Percentiles rank a stretch among this genome's conserved stretches.
Evolutionary conservation across 2,329 filamentous ascomycete genomes (phyloP).

Genomic region (Fusarium mexicanum): DNA sequence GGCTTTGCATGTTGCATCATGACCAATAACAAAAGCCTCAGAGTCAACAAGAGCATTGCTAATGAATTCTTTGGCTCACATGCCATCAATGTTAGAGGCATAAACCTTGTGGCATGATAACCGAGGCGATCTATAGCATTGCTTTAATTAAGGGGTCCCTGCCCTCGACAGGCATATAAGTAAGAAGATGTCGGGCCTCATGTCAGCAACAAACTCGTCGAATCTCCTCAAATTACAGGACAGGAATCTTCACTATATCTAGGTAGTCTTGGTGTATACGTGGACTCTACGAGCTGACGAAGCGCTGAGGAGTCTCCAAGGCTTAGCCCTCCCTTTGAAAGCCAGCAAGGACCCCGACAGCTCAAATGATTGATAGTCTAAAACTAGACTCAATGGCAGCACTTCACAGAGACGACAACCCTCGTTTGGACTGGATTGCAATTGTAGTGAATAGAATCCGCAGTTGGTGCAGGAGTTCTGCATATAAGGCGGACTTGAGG

Average conservation of each 20-base stretch:
- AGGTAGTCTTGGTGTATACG: not conserved
- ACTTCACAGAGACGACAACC: not conserved
- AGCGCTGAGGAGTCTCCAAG: not conserved
- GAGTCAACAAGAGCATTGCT: not conserved
- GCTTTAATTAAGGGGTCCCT: not conserved
- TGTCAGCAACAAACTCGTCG: not conserved
- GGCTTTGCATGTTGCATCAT: not conserved
- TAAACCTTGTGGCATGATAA: not conserved
- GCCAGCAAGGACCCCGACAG: not conserved
- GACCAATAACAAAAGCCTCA: not conserved
- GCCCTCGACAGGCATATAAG: not conserved
- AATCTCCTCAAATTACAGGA: not conserved
- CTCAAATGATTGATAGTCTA: not conserved
- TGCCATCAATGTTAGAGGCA: not conserved
- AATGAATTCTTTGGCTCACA: not conserved
- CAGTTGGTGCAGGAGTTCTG: not conserved
- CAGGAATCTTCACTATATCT: not conserved
- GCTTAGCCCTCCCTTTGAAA: slow-evolving; percentile 19
- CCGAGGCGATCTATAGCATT: not conserved
- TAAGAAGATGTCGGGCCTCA: not conserved
- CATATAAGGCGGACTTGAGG: not conserved
- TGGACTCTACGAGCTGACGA: not conserved
- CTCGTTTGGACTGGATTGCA: not conserved
- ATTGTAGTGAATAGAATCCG: not conserved
- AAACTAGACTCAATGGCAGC: not conserved